Conservation (phyloP, 352 stramenopile species). For the Globisporangium perplexum region DNA sequence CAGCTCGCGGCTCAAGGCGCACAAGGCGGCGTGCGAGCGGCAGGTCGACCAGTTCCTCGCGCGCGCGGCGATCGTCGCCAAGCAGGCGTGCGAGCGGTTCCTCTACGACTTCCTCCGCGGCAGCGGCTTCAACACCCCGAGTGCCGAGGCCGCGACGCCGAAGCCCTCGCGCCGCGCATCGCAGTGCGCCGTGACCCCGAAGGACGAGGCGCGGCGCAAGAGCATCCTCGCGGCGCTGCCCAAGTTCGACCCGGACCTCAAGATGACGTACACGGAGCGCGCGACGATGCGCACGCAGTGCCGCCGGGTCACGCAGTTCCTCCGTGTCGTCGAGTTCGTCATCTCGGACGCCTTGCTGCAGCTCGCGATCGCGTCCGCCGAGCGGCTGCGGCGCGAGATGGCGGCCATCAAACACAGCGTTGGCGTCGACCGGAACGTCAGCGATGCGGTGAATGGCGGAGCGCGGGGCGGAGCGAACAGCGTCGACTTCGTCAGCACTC, state of each 20-base stretch:
- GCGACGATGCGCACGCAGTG: constrained; percentile 89
- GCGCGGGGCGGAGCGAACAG: constrained; percentile 1
- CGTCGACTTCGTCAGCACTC: neutral
- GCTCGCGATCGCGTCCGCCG: constrained; percentile 58
- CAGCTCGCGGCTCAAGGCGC: constrained; percentile 56
- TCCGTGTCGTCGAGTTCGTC: constrained; percentile 90
- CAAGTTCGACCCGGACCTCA: constrained; percentile 23
- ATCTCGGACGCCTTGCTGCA: constrained; percentile 72
- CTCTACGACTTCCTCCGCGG: constrained; percentile 48
- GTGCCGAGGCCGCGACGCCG: neutral
- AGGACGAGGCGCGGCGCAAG: constrained; percentile 11
- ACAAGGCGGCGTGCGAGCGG: constrained; percentile 58
- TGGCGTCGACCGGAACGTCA: neutral
- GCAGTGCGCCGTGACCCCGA: constrained; percentile 11
- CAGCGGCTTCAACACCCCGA: constrained; percentile 45
- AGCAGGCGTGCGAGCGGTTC: constrained; percentile 58
- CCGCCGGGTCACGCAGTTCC: constrained; percentile 87
- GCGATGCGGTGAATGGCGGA: neutral
- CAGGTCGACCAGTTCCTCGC: constrained; percentile 58
- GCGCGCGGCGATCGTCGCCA: constrained; percentile 46
- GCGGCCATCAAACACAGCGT: constrained; percentile 27
- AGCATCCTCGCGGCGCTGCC: constrained; percentile 15
- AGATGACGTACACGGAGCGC: constrained; percentile 95
- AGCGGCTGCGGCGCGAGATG: constrained; percentile 38
- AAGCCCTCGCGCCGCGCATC: neutral